These are phyloP conservation scores for Pseudogymnoascus sp. DNA, from an alignment of 2,329 filamentous ascomycete species.

Conservation along the genomic window DNA sequence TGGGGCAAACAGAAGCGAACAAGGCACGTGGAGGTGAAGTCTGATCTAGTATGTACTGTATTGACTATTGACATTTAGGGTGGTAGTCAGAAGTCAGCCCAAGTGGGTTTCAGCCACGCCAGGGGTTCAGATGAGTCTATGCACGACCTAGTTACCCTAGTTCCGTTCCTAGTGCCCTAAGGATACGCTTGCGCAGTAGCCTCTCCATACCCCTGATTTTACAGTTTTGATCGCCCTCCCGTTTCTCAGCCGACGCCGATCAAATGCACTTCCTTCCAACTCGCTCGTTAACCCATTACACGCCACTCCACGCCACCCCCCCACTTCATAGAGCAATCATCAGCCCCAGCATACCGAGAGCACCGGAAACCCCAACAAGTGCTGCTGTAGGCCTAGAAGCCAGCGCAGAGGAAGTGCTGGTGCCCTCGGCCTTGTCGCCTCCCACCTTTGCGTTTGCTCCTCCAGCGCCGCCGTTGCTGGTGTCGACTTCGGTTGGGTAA, in stretches of 20 bases:
- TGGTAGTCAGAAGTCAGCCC: neutral
- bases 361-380: neutral
- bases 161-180: neutral
- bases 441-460: neutral
- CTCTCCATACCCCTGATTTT: neutral
- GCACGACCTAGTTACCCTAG: neutral
- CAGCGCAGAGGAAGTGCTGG: neutral
- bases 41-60: neutral
- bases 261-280: neutral
- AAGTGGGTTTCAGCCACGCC: neutral
- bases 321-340: neutral
- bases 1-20: neutral
- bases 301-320: neutral
- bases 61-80: neutral
- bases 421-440: neutral
- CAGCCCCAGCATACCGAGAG: neutral
- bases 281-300: neutral
- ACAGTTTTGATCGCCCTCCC: neutral
- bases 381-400: neutral
- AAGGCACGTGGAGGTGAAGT: neutral
- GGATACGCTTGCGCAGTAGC: neutral
- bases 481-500: neutral
- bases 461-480: neutral
- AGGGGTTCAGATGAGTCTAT: neutral
- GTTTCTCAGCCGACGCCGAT: neutral